Evolutionary conservation across 164 flowering plant genomes (phyloP), one percentile per base, ranked within the genome.

Genomic region (Paratinospora sagittata): DNA sequence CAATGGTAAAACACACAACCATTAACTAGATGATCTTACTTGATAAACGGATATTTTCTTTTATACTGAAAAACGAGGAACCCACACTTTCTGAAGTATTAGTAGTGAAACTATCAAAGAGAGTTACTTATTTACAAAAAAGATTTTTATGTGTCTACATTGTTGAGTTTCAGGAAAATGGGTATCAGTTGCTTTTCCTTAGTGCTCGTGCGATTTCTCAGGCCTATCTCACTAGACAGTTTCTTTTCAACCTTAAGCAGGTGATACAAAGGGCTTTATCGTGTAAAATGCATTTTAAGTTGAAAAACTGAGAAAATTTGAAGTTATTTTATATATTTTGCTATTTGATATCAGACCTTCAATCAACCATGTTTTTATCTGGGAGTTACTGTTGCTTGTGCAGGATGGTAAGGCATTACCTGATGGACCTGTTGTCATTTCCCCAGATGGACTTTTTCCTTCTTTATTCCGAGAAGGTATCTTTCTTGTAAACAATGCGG

Each of bases 391-490:
- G 34, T 69, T 33, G 36, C 16, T 27, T 74, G 64, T 78, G 70
- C 81, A 96, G 99, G 93, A 96, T 78, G 99, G 98, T 33, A 91
- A 91, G 81, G 86, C 84, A 55, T 84, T 96, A 77, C 99, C 99
- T 13, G 96, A 91, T 72, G 99, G 99, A 52, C 99, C 99, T 12
- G 92, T 96, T 49, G 89, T 96, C 66, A 96, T 93, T 70, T 96
- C 99, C 3, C 99, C 99, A n/a, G 97, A 96, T 87, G 99, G 99
- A 39, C 87, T 96, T 70, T 91, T 96, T 80, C 99, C 99, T 64
- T 96, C 99, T 66, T 71, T 96, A 45, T 92, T 57, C 75, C 90
- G 98, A 62, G 98, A 96, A 88, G 99, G 99, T 91, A 78, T 72
- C 39, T 37, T 61, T 47, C 67, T 61, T 45, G 9, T 60, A 19